Evolutionary conservation across 164 flowering plant genomes (phyloP), one percentile per base, ranked within the genome.

Genomic region (Annona squamosa): DNA sequence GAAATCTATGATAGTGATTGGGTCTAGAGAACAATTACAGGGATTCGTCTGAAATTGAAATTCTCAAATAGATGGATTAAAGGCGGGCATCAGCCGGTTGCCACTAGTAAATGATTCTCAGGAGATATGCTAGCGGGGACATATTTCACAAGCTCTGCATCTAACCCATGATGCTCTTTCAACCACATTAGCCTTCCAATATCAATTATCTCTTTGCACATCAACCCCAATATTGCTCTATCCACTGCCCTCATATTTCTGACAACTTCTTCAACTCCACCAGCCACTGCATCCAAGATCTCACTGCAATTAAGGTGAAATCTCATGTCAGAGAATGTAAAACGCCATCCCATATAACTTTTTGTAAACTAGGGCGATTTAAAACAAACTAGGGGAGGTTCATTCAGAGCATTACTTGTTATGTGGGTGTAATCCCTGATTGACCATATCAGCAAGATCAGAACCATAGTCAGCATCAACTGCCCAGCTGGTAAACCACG

Each of bases 401-500:
- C 37, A 26, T 26, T 26, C 37, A 41, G 12, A 62, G n/a, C 10
- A 45, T 4, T 71, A 43, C 71, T 41, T 75, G 44, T 16, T 62
- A 57, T 69, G 42, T 45, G 76, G 70, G 73, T 19, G 76, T 70
- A 70, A 65, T 76, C 76, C 78, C 72, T 48, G 67, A 72, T 79
- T 81, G 62, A 74, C 77, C 59, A 77, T 67, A 65, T 86, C 87
- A 65, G 87, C 70, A 73, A 86, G 78, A 73, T 82, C 87, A 42
- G 89, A 86, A 43, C 88, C 82, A 78, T 91, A 96, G 78, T 90
- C 92, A 72, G 91, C 98, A 88, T 95, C 99, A 63, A 95, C 97
- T 17, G 98, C 96, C 99, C 99, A 95, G 82, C 97, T 95, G 69
- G 99, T 93, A 79, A 95, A 87, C 99, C 98, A 95, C 37, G 97